Evolutionary conservation across 1,139 yeast genomes (phyloP).

Genomic region (Debaryomyces udenii): DNA sequence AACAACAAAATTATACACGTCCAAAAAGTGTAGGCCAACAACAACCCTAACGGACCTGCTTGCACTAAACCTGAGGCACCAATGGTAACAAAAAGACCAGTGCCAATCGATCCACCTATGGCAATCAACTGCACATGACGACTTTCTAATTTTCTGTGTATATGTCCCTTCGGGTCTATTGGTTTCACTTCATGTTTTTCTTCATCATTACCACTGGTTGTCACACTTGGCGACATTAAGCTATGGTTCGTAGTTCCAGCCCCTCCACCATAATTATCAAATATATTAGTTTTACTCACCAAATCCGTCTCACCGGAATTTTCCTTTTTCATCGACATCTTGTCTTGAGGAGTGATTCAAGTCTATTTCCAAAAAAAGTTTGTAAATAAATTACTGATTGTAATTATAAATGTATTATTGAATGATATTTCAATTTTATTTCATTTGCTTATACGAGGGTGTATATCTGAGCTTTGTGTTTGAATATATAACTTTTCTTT

Average conservation of each 20-base stretch:
- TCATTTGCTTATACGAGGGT: too few species aligned
- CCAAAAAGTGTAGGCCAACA: conserved; percentile 46
- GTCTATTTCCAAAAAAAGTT: too few species aligned
- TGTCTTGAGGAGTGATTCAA: too few species aligned
- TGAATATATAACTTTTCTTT: too few species aligned
- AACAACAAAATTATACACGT: conserved; percentile 56
- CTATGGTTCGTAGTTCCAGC: background rate
- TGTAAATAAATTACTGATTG: too few species aligned
- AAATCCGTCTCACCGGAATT: background rate
- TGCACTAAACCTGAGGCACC: conserved; percentile 42
- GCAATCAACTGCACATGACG: conserved; percentile 40
- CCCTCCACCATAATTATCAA: conserved; percentile 5
- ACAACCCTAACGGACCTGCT: conserved; percentile 53
- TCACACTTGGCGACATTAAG: conserved; percentile 2
- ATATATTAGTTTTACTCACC: background rate
- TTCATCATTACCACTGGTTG: background rate
- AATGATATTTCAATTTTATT: too few species aligned
- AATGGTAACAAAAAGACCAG: conserved; percentile 47
- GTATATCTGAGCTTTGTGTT: too few species aligned
- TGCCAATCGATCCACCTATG: conserved; percentile 38
- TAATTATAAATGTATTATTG: too few species aligned
- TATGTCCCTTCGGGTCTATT: conserved; percentile 1
- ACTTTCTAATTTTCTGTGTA: conserved; percentile 14
- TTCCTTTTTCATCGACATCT: conserved; percentile 3
- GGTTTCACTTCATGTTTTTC: conserved; percentile 1